Evolutionary conservation across 2,329 filamentous ascomycete genomes (phyloP).

Genomic region (Fusarium sp.): DNA sequence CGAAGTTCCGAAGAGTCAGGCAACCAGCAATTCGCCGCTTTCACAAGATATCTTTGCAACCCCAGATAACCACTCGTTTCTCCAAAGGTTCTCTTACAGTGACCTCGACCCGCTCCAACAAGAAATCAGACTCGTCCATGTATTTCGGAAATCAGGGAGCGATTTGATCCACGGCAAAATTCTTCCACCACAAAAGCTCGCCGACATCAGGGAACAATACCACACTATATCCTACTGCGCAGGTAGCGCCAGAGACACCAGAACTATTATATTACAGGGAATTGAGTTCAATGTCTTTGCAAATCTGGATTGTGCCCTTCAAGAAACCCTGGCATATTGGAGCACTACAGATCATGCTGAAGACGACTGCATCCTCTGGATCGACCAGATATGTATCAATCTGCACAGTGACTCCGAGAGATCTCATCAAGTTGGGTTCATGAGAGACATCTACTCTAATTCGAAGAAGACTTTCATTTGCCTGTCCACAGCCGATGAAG

Average conservation of each 20-base stretch:
- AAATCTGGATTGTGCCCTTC: not conserved
- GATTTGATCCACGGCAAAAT: not conserved
- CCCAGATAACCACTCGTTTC: not conserved
- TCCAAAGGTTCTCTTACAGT: accelerated
- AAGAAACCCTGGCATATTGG: not conserved
- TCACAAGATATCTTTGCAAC: not conserved
- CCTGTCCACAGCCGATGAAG: not conserved
- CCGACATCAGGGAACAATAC: not conserved
- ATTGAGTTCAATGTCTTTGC: not conserved
- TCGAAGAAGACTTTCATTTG: not conserved
- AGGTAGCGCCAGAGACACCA: not conserved
- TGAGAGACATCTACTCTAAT: not conserved
- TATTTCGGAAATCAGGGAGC: accelerated
- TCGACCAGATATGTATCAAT: not conserved
- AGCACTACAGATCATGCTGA: not conserved
- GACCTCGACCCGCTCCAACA: not conserved
- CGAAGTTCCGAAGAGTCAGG: accelerated
- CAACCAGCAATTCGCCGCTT: no score
- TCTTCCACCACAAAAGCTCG: not conserved
- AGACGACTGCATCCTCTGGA: not conserved
- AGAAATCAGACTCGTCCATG: not conserved
- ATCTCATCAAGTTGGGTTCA: not conserved
- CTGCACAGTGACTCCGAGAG: not conserved
- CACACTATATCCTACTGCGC: not conserved
- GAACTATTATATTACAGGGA: not conserved